Percentiles rank a stretch among this genome's conserved stretches.
These are phyloP conservation scores for Aspergillus carlsbadensis DNA, from an alignment of 495 filamentous ascomycete genomes.

Conservation along the genomic window DNA sequence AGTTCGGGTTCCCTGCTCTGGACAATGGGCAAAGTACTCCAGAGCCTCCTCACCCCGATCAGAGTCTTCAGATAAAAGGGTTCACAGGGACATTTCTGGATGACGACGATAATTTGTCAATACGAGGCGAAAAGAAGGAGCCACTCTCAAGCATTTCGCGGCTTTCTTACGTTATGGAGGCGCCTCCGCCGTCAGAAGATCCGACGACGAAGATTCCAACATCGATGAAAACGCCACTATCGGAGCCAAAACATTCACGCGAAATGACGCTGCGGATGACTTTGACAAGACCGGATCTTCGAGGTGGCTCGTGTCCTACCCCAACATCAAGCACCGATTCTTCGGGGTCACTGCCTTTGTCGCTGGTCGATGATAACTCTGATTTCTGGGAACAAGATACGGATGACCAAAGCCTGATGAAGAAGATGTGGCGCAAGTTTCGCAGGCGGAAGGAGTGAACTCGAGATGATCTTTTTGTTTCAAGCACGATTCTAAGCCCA, in stretches of 20 bases:
- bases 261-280: constrained; percentile 98
- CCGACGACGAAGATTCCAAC: constrained; percentile 5
- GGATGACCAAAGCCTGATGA: constrained; percentile 47
- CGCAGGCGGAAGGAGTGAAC: constrained; percentile 33
- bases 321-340: constrained; percentile 54
- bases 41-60: constrained; percentile 14
- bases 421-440: constrained; percentile 55
- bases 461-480: constrained; percentile 16
- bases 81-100: constrained; percentile 44
- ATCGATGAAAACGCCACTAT: constrained; percentile 20
- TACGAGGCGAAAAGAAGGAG: constrained; percentile 22
- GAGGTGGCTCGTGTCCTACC: constrained; percentile 54
- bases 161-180: constrained; percentile 12
- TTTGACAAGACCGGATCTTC: constrained; percentile 82
- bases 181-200: constrained; percentile 28
- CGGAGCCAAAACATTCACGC: constrained; percentile 33
- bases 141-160: constrained; percentile 33
- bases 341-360: constrained; percentile 51
- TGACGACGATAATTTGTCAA: constrained; percentile 39
- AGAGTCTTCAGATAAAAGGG: constrained; percentile 5
- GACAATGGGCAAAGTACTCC: constrained; percentile 36
- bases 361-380: constrained; percentile 42
- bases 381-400: constrained; percentile 44
- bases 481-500: not conserved
- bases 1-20: constrained; percentile 83